Evolutionary conservation across 2,329 filamentous ascomycete genomes (phyloP), one percentile per base, ranked within the genome.

Genomic region (Botryotinia narcissicola): DNA sequence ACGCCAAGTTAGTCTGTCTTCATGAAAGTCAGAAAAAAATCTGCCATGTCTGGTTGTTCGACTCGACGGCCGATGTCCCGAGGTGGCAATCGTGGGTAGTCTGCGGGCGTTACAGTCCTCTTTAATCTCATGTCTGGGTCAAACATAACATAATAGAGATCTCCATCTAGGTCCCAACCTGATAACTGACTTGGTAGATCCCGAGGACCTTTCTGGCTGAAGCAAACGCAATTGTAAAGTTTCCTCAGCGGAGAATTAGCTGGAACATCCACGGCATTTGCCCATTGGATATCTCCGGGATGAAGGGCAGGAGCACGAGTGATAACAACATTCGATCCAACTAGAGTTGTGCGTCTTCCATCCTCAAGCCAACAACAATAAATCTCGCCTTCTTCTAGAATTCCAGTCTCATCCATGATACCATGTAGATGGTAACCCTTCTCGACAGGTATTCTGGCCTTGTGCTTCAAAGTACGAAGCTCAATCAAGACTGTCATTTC

Each of bases 11-110:
- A 85, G 77, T 93, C 90, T 0, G 87, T 88, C 74, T 87, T 85
- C 89, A 93, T 93, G 75, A 93, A 94, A 25, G 90, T 84, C n/a
- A 97, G 85, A 75, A 97, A 96, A 81, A 95, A 96, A 18, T 92
- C 84, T 0, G 89, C 90, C 83, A 97, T 96, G 77, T 97, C 93
- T 0, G 87, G 80, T 2, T 82, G 81, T 1, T 81, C 82, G 0
- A 97, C 92, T 0, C 82, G 75, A 0, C 91, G 85, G 12, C 86
- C 84, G n/a, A 97, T 86, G 66, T 90, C 84, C 0, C 85, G 74
- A 0, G 92, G 88, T 0, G 76, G 25, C 0, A 88, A 84, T 1
- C 88, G 85, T 4, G 89, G 87, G 77, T 97, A 97, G 75, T 94
- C 89, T 0, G 93, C 93, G 0, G 94, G 88, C 1, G 4, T 0